Percentiles rank a stretch among this genome's conserved stretches.
phyloP scores from a whole-genome alignment of 2,329 filamentous ascomycete genomes.

The Aspergillus luchuensis region DNA sequence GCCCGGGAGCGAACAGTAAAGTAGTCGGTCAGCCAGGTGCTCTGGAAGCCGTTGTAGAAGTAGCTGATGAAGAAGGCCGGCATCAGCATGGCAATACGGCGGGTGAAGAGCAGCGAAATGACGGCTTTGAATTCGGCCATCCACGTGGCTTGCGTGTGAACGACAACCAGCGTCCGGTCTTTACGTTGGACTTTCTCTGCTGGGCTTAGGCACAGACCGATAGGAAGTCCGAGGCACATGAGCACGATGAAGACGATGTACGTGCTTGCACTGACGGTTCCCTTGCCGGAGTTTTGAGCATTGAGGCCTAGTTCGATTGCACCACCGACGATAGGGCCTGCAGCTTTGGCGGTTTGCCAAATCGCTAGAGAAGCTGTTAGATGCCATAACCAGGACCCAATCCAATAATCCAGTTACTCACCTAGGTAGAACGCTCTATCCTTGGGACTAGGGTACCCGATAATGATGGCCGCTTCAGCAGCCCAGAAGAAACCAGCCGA shows the following conservation, averaged over 20 bases:
- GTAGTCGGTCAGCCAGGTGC: conserved; percentile 23
- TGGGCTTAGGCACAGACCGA: conserved; percentile 10
- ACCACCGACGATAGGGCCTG: conserved; percentile 14
- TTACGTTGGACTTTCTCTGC: conserved; percentile 15
- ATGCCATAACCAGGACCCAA: too few species aligned
- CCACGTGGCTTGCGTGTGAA: conserved; percentile 11
- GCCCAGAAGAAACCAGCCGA: conserved; percentile 17
- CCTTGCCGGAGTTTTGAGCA: conserved; percentile 7
- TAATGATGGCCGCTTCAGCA: conserved; percentile 17
- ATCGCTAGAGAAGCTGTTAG: conserved; percentile 2
- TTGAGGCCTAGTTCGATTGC: conserved; percentile 15
- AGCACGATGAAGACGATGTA: conserved; percentile 19
- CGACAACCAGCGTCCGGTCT: conserved; percentile 11
- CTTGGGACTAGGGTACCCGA: conserved; percentile 16
- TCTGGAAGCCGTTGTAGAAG: conserved; percentile 34
- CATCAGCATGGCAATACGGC: conserved; percentile 20
- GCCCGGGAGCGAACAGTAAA: conserved; percentile 15
- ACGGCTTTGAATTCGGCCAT: conserved; percentile 15
- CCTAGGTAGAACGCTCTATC: conserved; percentile 14
- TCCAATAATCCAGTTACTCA: background rate
- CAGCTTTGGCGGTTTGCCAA: conserved; percentile 17
- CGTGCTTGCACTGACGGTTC: conserved; percentile 11
- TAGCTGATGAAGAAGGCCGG: conserved; percentile 35
- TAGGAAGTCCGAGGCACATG: conserved; percentile 15
- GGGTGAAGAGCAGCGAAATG: conserved; percentile 6